A percentile compares a stretch with the other conserved stretches of the same genome.
These are phyloP conservation scores for Albatrellus sp. DNA, from an alignment of 1,284 basidiomycete species.

Conservation along the genomic window DNA sequence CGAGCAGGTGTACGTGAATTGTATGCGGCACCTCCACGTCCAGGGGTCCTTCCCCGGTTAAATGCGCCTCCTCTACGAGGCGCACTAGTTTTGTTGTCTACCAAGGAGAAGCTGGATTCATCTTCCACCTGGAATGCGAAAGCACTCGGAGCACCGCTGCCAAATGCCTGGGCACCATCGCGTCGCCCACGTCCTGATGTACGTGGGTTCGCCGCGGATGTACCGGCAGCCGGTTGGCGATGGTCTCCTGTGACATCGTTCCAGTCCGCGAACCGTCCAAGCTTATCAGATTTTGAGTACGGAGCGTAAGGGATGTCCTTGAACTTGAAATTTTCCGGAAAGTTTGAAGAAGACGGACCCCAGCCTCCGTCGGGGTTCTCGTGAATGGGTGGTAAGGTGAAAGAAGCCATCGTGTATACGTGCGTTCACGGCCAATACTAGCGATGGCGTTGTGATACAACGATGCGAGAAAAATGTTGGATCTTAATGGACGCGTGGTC, in stretches of 20 bases:
- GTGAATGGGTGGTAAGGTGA: constrained; percentile 65
- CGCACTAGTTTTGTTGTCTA: constrained; percentile 72
- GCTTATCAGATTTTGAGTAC: constrained; percentile 96
- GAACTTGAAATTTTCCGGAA: constrained; percentile 74
- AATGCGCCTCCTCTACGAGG: constrained; percentile 55
- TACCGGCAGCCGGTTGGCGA: constrained; percentile 44
- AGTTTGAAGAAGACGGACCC: constrained; percentile 67
- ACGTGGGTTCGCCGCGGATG: constrained; percentile 30
- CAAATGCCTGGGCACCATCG: constrained; percentile 60
- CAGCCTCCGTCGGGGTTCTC: constrained; percentile 76
- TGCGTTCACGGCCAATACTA: background rate
- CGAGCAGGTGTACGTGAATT: constrained; percentile 31
- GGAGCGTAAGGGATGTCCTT: constrained; percentile 93
- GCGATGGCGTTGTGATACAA: constrained; percentile 6
- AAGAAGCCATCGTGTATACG: constrained; percentile 47
- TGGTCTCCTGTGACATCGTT: constrained; percentile 64
- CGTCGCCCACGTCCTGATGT: constrained; percentile 42
- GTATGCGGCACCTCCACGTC: constrained; percentile 32
- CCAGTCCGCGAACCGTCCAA: constrained; percentile 98
- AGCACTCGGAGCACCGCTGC: constrained; percentile 80
- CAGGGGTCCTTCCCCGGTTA: constrained; percentile 41
- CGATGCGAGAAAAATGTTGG: constrained; percentile 3
- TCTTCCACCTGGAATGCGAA: constrained; percentile 98
- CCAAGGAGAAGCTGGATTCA: constrained; percentile 94
- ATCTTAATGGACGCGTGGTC: background rate